A percentile compares a stretch with the other conserved stretches of the same genome.
These are phyloP conservation scores for Zea mays DNA, from an alignment of 176 grass and related monocot genomes.

Conservation along the genomic window DNA sequence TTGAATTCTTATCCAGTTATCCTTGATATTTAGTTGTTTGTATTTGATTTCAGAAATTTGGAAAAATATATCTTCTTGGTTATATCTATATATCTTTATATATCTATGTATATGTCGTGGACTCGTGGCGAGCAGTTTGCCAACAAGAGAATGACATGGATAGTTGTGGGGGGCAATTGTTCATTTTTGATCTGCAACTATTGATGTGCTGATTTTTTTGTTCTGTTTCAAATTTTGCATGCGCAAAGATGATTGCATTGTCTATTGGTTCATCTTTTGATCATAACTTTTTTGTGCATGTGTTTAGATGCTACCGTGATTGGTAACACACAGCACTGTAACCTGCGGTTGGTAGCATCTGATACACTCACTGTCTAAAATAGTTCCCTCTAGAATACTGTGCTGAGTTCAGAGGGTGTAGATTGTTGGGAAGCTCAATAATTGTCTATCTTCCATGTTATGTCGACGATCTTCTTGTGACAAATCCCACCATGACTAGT, in stretches of 20 bases:
- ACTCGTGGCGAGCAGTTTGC: background rate
- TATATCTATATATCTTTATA: background rate
- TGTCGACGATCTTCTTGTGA: background rate
- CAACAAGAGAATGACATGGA: background rate
- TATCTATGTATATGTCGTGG: background rate
- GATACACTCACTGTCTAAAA: background rate
- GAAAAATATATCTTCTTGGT: background rate
- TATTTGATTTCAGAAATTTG: background rate
- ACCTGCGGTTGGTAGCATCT: background rate
- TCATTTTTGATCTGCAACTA: background rate
- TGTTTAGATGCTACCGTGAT: background rate
- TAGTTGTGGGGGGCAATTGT: background rate
- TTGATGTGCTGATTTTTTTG: background rate
- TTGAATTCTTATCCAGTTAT: constrained; percentile 33
- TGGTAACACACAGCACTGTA: background rate
- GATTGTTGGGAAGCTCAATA: background rate
- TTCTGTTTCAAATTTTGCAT: background rate
- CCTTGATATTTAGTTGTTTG: constrained; percentile 25
- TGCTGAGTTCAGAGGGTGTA: background rate
- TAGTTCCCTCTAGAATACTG: background rate
- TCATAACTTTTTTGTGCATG: background rate
- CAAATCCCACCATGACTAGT: background rate
- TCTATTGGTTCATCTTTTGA: background rate
- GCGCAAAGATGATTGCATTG: background rate
- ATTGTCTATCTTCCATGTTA: background rate